Conservation (phyloP, 1,139 yeast genomes). For the Maudiozyma humilis region DNA sequence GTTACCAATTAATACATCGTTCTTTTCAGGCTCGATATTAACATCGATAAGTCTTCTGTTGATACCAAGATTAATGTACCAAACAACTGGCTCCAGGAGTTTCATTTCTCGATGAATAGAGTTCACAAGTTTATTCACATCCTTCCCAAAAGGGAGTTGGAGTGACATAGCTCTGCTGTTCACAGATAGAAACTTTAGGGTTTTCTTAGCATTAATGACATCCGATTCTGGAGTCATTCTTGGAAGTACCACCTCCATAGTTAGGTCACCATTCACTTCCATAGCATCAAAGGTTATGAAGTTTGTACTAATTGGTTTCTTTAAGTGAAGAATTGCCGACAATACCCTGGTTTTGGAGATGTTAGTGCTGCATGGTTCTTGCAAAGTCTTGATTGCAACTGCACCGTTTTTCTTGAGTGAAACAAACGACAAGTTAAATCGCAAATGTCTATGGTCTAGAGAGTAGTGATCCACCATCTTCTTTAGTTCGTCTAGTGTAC, state of each 20-base stretch:
- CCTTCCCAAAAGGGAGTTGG: conserved; percentile 29
- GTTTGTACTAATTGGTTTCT: conserved; percentile 14
- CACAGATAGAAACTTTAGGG: conserved; percentile 28
- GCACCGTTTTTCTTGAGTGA: conserved; percentile 17
- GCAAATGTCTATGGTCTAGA: conserved; percentile 27
- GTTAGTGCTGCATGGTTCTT: conserved; percentile 18
- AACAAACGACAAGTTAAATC: conserved; percentile 28
- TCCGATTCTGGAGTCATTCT: conserved; percentile 27
- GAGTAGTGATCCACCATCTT: conserved; percentile 31
- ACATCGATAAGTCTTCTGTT: conserved; percentile 29
- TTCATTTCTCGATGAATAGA: conserved; percentile 19
- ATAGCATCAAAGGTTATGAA: conserved; percentile 15
- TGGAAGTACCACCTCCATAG: conserved; percentile 27
- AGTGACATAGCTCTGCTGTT: conserved; percentile 32
- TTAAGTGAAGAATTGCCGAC: conserved; percentile 15
- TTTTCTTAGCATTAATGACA: conserved; percentile 17
- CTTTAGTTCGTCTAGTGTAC: conserved; percentile 26
- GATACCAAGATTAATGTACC: conserved; percentile 27
- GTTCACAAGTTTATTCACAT: conserved; percentile 20
- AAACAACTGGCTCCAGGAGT: conserved; percentile 28
- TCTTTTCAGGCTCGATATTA: conserved; percentile 41
- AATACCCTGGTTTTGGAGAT: conserved; percentile 17
- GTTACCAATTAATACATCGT: conserved; percentile 33
- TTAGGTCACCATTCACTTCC: conserved; percentile 11
- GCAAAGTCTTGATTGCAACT: conserved; percentile 14